These are phyloP conservation scores for Boehmeria nivea DNA, from an alignment of 306 rosid species.

Conservation along the genomic window DNA sequence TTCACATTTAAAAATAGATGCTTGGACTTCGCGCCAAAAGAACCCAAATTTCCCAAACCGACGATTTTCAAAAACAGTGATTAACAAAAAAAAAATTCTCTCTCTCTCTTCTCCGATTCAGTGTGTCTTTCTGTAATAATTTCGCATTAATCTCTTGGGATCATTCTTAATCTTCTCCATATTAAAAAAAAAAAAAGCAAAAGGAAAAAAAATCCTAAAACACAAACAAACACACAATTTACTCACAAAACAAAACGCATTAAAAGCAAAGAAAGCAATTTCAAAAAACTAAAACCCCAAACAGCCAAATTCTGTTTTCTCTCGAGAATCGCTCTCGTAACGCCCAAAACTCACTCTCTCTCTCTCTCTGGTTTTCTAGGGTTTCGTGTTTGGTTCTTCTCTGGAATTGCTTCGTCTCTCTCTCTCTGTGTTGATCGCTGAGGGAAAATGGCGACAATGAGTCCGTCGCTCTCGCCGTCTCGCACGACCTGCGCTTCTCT, in stretches of 20 bases:
- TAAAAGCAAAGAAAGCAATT: no score
- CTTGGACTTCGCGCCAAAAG: conserved; percentile 57
- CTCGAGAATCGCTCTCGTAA: neutral
- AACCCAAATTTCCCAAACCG: conserved; percentile 16
- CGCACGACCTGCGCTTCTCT: conserved; percentile 93
- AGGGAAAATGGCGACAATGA: conserved; percentile 32
- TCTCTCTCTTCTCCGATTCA: conserved; percentile 1
- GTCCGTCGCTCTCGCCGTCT: conserved; percentile 57
- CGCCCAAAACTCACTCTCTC: neutral
- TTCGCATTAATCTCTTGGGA: neutral
- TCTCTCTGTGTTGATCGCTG: neutral
- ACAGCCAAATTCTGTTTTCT: neutral
- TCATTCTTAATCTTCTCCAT: no score
- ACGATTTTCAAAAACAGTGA: conserved; percentile 2
- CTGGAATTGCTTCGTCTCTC: neutral
- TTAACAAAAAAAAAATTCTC: neutral
- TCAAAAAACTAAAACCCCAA: no score
- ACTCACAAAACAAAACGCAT: no score
- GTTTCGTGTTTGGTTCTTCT: neutral
- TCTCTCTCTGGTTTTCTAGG: neutral
- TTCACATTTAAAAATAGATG: neutral
- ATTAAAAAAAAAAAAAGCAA: no score
- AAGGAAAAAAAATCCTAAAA: no score
- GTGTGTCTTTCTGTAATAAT: neutral
- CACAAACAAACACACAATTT: neutral